phyloP scores from a whole-genome alignment of 148 eudicot genomes.

The Rhododendron kiyosumense region DNA sequence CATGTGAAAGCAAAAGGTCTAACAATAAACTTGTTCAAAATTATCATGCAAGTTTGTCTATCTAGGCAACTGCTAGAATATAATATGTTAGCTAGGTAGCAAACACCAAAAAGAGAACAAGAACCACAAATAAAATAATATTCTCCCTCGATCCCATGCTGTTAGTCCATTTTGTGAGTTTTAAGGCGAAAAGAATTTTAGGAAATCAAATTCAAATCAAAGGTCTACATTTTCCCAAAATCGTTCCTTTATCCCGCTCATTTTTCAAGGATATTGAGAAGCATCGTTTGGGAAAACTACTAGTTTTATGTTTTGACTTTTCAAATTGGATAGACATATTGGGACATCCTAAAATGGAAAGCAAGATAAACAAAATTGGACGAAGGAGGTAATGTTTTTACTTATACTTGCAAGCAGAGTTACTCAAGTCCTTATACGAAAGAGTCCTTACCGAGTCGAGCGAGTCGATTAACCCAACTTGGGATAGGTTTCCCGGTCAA shows the following conservation, averaged over 20 bases:
- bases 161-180: not conserved
- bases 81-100: not conserved
- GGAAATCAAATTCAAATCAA: not conserved
- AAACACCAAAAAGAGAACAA: not conserved
- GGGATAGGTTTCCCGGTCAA: conserved; percentile 5
- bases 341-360: not conserved
- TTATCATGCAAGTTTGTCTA: not conserved
- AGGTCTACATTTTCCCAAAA: not conserved
- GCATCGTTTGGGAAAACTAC: not conserved
- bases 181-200: not conserved
- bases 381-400: not conserved
- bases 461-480: conserved; percentile 4
- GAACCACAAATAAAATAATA: not conserved
- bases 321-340: not conserved
- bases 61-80: not conserved
- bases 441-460: conserved; percentile 19
- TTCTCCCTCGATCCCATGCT: not conserved
- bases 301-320: not conserved
- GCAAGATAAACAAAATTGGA: not conserved
- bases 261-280: not conserved
- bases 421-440: not conserved
- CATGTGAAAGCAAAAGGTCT: not conserved
- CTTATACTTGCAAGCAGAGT: not conserved
- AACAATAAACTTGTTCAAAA: not conserved
- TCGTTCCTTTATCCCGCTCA: not conserved